A percentile compares a stretch with the other conserved stretches of the same genome.
phyloP scores from a whole-genome alignment of 2,329 filamentous ascomycete species.

The Cadophora sp. region DNA sequence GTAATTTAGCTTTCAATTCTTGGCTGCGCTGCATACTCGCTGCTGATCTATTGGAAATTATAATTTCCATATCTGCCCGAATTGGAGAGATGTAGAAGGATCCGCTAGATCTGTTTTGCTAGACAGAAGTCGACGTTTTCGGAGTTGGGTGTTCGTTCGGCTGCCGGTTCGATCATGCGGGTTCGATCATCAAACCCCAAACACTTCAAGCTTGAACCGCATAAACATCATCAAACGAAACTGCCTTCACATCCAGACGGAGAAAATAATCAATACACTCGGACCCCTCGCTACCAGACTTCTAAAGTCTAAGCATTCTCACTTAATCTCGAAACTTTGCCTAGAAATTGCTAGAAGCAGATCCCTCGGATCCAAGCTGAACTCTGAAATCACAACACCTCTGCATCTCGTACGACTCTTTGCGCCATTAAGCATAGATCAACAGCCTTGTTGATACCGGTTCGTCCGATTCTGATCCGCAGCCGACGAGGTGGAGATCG shows the following conservation, averaged over 20 bases:
- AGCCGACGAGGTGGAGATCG: neutral
- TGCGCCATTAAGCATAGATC: neutral
- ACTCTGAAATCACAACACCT: slow-evolving; percentile 5
- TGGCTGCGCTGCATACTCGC: neutral
- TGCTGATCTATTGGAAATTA: neutral
- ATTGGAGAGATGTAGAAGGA: neutral
- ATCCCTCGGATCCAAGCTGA: neutral
- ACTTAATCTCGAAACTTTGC: neutral
- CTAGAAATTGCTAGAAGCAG: slow-evolving; percentile 1
- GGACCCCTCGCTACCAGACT: slow-evolving; percentile 9
- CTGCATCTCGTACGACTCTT: slow-evolving; percentile 5
- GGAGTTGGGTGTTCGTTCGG: neutral
- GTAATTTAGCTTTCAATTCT: neutral
- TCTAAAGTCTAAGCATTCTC: neutral
- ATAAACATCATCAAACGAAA: slow-evolving; percentile 15
- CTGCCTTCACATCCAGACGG: neutral
- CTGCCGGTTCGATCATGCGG: neutral
- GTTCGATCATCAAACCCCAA: neutral
- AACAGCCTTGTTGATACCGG: neutral
- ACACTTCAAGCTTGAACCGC: slow-evolving; percentile 7
- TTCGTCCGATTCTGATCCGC: neutral
- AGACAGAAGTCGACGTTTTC: neutral
- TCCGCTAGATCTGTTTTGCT: neutral
- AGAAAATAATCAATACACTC: neutral
- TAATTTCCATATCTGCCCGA: neutral